phyloP scores from a whole-genome alignment of 768 basidiomycete species.

The Boletus eberwhitei region DNA sequence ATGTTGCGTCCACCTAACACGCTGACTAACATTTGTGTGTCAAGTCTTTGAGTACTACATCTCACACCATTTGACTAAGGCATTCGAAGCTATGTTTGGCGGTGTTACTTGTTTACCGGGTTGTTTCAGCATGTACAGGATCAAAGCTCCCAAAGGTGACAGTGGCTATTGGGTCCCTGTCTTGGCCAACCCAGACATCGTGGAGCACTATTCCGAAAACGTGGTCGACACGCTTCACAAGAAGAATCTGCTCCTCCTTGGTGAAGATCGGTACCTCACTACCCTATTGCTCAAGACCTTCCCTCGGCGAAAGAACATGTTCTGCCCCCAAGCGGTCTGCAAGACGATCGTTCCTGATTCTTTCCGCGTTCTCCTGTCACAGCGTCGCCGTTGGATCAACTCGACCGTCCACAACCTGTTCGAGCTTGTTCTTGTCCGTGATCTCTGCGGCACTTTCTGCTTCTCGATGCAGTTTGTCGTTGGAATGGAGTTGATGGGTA shows the following conservation, averaged over 20 bases:
- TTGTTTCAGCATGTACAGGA: slow-evolving; percentile 99
- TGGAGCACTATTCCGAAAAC: slow-evolving; percentile 99
- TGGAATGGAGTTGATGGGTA: slow-evolving; percentile 96
- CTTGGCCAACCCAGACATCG: slow-evolving; percentile 96
- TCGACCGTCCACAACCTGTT: slow-evolving; percentile 97
- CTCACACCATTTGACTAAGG: slow-evolving; percentile 98
- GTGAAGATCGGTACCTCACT: slow-evolving; percentile 98
- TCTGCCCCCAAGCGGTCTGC: slow-evolving; percentile 98
- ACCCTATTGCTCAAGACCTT: slow-evolving; percentile 98
- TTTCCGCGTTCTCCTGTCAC: slow-evolving; percentile 88
- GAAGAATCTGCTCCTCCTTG: slow-evolving; percentile 95
- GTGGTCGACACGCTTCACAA: slow-evolving; percentile 99
- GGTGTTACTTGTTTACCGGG: slow-evolving; percentile 99
- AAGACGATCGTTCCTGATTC: slow-evolving; percentile 98
- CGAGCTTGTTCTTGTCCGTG: slow-evolving; percentile 91
- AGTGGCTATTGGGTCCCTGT: slow-evolving; percentile 98
- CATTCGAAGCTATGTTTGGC: slow-evolving; percentile 99
- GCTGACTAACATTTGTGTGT: slow-evolving; percentile 3
- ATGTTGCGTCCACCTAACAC: not conserved
- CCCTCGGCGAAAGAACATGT: slow-evolving; percentile 99
- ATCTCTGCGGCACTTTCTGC: slow-evolving; percentile 99
- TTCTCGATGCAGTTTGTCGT: slow-evolving; percentile 99
- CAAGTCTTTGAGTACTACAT: slow-evolving; percentile 99
- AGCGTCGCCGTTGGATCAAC: slow-evolving; percentile 99
- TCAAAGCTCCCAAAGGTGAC: slow-evolving; percentile 98